phyloP scores from a whole-genome alignment of 768 basidiomycete genomes.

The Fomitopsis serialis region DNA sequence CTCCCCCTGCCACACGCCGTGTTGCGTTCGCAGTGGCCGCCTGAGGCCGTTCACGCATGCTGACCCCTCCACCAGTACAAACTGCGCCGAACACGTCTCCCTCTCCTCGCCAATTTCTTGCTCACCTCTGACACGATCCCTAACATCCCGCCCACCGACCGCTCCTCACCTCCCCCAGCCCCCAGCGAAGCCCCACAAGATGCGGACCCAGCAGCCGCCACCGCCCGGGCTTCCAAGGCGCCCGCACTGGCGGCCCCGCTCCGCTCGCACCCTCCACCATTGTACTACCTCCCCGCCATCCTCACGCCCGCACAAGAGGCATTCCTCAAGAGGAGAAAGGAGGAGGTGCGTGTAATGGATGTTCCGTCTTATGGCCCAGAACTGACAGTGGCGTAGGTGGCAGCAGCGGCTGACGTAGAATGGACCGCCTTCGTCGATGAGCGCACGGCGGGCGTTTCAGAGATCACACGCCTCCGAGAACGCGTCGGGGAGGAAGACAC shows the following conservation, averaged over 20 bases:
- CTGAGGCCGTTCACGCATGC: too few relatives aligned
- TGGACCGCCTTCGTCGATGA: constrained; percentile 63
- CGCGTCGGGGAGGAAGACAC: constrained; percentile 64
- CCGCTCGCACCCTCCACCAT: constrained; percentile 66
- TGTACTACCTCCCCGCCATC: constrained; percentile 72
- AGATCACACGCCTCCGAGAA: constrained; percentile 56
- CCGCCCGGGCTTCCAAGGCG: constrained; percentile 13
- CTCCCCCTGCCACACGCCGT: background rate
- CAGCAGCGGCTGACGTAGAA: constrained; percentile 60
- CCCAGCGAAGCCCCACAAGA: background rate
- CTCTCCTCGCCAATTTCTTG: constrained; percentile 69
- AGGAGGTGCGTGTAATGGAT: constrained; percentile 41
- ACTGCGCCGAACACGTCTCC: constrained; percentile 65
- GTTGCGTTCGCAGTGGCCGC: background rate
- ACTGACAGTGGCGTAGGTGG: constrained; percentile 36
- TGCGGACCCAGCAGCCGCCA: constrained; percentile 31
- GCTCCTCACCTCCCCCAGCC: background rate
- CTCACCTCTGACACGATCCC: constrained; percentile 67
- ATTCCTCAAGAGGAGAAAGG: constrained; percentile 57
- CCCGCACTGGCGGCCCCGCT: constrained; percentile 26
- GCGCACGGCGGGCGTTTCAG: constrained; percentile 49
- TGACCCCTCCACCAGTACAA: constrained; percentile 46
- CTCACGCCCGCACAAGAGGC: constrained; percentile 66
- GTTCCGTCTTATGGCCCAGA: background rate
- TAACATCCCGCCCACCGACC: constrained; percentile 13